Percentiles rank a stretch among this genome's conserved stretches.
These are phyloP conservation scores for Aspergillus terreus DNA, from an alignment of 2,329 filamentous ascomycete species.

Conservation along the genomic window DNA sequence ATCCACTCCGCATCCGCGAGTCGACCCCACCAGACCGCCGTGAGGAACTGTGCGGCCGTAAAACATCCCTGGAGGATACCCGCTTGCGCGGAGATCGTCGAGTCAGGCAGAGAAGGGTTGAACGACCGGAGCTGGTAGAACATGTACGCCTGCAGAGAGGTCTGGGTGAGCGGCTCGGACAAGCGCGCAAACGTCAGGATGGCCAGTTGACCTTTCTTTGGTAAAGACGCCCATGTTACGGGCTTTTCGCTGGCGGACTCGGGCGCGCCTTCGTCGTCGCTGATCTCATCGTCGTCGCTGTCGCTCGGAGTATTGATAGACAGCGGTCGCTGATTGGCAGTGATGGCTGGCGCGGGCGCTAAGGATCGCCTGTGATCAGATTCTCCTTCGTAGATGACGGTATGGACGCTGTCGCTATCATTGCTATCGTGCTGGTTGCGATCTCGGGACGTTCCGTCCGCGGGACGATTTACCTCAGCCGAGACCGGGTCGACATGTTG, in stretches of 20 bases:
- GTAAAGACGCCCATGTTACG: conserved; percentile 69
- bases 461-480: background rate
- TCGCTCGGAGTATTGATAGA: conserved; percentile 12
- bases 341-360: conserved; percentile 13
- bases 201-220: conserved; percentile 71
- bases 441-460: background rate
- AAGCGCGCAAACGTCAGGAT: conserved; percentile 75
- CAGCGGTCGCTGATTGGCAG: conserved; percentile 11
- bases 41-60: conserved; percentile 76
- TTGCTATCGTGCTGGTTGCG: conserved; percentile 6
- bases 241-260: conserved; percentile 34
- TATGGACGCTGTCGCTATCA: conserved; percentile 16
- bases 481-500: conserved; percentile 13
- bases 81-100: conserved; percentile 70
- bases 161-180: conserved; percentile 78
- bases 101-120: conserved; percentile 54
- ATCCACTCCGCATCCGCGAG: conserved; percentile 61
- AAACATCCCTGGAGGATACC: conserved; percentile 76
- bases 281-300: conserved; percentile 12
- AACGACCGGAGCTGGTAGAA: conserved; percentile 88
- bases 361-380: conserved; percentile 8
- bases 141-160: conserved; percentile 73
- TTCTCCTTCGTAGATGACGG: conserved; percentile 13
- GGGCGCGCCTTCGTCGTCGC: conserved; percentile 11
- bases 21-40: conserved; percentile 77